Percentiles rank a stretch among this genome's conserved stretches.
phyloP scores from a whole-genome alignment of 1,139 yeast genomes.

The Lodderomyces metapsilosis region DNA sequence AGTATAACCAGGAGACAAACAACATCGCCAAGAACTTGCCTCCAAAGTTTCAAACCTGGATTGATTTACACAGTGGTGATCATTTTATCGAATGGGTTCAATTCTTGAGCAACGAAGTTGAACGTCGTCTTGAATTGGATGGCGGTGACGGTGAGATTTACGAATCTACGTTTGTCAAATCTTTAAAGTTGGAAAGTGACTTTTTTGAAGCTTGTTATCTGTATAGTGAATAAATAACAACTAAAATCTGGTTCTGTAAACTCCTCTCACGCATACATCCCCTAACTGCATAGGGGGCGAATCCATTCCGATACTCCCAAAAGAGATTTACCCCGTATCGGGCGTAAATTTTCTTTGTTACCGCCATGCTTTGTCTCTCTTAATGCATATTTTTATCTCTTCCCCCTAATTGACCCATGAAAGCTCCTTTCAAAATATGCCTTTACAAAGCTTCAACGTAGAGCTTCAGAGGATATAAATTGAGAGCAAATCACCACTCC shows the following conservation, averaged over 20 bases:
- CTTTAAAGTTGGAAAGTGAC: conserved; percentile 38
- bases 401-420: too few species aligned
- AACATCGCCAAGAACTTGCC: conserved; percentile 28
- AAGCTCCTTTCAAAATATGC: background rate
- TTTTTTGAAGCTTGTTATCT: conserved; percentile 50
- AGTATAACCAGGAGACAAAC: conserved; percentile 21
- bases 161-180: conserved; percentile 31
- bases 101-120: conserved; percentile 44
- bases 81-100: conserved; percentile 46
- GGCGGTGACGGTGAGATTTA: conserved; percentile 21
- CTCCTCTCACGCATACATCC: background rate
- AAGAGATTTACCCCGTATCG: too few species aligned
- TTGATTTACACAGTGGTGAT: conserved; percentile 47
- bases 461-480: background rate
- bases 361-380: background rate
- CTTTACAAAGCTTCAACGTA: background rate
- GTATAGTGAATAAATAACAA: conserved; percentile 12
- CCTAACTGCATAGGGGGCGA: background rate
- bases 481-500: background rate
- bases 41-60: conserved; percentile 53
- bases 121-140: conserved; percentile 26
- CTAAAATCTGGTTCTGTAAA: background rate
- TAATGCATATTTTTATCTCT: background rate
- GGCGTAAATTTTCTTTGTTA: background rate
- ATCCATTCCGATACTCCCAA: too few species aligned